Evolutionary conservation across 169 alveolate species (phyloP).

Genomic region (Babesia gibsoni): DNA sequence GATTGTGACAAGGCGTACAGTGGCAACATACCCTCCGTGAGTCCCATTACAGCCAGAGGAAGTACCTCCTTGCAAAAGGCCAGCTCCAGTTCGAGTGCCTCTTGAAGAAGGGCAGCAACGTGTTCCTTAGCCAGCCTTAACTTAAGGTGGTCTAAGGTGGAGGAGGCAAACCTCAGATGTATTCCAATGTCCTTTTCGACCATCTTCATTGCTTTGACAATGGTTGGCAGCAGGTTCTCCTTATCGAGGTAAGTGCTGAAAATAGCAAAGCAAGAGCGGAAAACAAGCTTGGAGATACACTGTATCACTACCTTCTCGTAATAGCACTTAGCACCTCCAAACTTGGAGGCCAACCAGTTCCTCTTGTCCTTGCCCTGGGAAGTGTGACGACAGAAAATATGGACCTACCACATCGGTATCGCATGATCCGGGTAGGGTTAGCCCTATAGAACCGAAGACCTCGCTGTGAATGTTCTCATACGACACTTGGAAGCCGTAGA

Average conservation of each 20-base stretch:
- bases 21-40: slow-evolving; percentile 23
- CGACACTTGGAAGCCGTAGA: slow-evolving; percentile 90
- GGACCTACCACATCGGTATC: slow-evolving; percentile 17
- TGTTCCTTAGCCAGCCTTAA: slow-evolving; percentile 11
- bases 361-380: slow-evolving; percentile 53
- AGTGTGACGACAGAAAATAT: not conserved
- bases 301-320: slow-evolving; percentile 14
- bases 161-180: slow-evolving; percentile 49
- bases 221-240: slow-evolving; percentile 17
- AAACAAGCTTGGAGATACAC: slow-evolving; percentile 38
- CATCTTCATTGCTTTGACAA: slow-evolving; percentile 29
- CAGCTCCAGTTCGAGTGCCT: slow-evolving; percentile 34
- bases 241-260: slow-evolving; percentile 25
- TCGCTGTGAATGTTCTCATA: slow-evolving; percentile 93
- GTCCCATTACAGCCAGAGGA: slow-evolving; percentile 31
- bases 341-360: slow-evolving; percentile 24
- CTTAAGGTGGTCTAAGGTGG: slow-evolving; percentile 18
- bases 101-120: slow-evolving; percentile 7
- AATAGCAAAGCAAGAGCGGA: slow-evolving; percentile 13
- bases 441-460: slow-evolving; percentile 72
- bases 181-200: slow-evolving; percentile 31
- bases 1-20: not conserved
- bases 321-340: slow-evolving; percentile 16
- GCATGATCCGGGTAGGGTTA: slow-evolving; percentile 28
- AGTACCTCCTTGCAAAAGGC: slow-evolving; percentile 28